Base-by-base conservation (phyloP, 345 rosid genomes). In the Citrus mangshanensis region DNA sequence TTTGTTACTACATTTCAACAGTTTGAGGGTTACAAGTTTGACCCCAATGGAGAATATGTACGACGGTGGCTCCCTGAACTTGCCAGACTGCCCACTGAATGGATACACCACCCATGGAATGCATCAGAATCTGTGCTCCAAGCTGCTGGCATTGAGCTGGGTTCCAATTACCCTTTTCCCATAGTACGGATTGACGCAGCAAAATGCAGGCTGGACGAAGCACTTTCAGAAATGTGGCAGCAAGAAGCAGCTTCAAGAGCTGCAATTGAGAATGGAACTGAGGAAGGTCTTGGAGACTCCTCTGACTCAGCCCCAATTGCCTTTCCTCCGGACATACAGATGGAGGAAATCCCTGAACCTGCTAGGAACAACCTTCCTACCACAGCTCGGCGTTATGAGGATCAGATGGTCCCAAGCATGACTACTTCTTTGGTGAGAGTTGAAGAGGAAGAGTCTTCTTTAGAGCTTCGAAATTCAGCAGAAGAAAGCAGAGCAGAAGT, bases 91-190 rank as follows among this genome's bases (percentile, higher is more conserved):
- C 98, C 99, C 22, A 93, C 99, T 49, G 99, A 96, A 77, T 96
- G 99, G 99, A 93, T 96, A 75, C 99, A 96, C 86, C 99, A 96
- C 79, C 99, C 99, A 0, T 93, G 99, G 99, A 90, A 92, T 76
- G 93, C 99, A 60, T 98, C 99, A 75, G 97, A 92, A 73, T 87
- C 90, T 18, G 94, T 96, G 10, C 98, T 93, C 74, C 94, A 91
- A 82, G 98, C 99, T 76, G 99, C 98, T 72, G 99, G 99, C 74
- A 90, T 96, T 37, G 99, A 96, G 86, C 95, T 93, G 2, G 99
- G 98, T 66, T 96, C 98, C 73, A 96, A 93, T 84, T 96, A 96
- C 76, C 99, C 97, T 84, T 91, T 86, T 5, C 98, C 99, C 22
- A 89, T 93, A 54, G 92, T 96, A 27, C 87, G 89, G 35, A 81